Evolutionary conservation across 139 green algal genomes (phyloP), one percentile per base, ranked within the genome.

Genomic region (Auxenochlorella pyrenoidosa): DNA sequence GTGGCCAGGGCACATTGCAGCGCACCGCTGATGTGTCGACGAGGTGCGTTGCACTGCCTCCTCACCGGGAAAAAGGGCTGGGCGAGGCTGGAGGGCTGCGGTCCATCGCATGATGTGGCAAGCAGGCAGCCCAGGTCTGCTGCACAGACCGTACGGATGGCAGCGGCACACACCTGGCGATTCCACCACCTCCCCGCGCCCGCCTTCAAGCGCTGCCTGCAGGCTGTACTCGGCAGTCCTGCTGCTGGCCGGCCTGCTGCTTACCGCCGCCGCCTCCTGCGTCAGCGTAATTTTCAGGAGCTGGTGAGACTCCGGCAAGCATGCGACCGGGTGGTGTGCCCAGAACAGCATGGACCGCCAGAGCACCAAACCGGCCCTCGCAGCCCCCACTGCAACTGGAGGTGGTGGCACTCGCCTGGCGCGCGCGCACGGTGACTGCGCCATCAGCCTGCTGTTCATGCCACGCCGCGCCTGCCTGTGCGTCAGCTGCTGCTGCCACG

Each of bases 361-460:
- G 34, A 58, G 38, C 15, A 70, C 24, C 10, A 16, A 32, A 28
- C n/a, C n/a, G 26, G 60, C 10, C 24, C 60, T 34, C 8, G 60
- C 60, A 34, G 10, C 60, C 26, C 68, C 12, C 68, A 75, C 5
- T 24, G 68, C 68, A 32, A 12, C 5, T 43, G 26, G 5, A 41
- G 18, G 32, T n/a, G n/a, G n/a, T n/a, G 26, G 2, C 30, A n/a
- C 24, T 32, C 38, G 71, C 79, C 79, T 84, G 54, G 36, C 80
- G 59, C 1, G 80, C 24, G 6, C 80, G 63, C 80, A 85, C 80
- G 10, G 80, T 85, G 40, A 76, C 80, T 77, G 80, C 80, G 66
- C 80, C 80, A 32, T 75, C 80, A 18, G 41, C 36, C 1, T 3
- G 21, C 24, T 5, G 63, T 8, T 40, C 21, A 1, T 21, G 60